Evolutionary conservation across 169 alveolate species (phyloP).

Genomic region (Perkinsus marinus): DNA sequence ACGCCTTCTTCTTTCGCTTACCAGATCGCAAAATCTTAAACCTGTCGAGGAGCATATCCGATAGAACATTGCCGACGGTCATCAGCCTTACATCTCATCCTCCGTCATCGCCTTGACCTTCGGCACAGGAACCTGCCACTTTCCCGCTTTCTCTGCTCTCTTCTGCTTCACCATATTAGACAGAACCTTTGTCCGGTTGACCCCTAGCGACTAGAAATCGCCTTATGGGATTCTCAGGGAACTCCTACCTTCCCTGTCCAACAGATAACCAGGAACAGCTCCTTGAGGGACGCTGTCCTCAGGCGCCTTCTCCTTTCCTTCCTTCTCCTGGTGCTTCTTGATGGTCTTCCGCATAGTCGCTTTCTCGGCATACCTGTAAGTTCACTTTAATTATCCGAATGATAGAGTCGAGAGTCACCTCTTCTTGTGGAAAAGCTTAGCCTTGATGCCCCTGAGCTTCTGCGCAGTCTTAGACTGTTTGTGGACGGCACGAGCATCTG

Average conservation of each 20-base stretch:
- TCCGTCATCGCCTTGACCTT: constrained; percentile 83
- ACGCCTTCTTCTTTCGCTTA: constrained; percentile 83
- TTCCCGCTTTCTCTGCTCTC: constrained; percentile 97
- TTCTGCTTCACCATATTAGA: constrained; percentile 96
- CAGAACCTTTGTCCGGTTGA: constrained; percentile 41
- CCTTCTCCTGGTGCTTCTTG: constrained; percentile 81
- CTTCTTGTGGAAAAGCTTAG: constrained; percentile 86
- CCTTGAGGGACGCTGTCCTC: constrained; percentile 73
- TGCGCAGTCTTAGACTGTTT: constrained; percentile 80
- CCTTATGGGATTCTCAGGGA: constrained; percentile 44
- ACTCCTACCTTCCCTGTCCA: constrained; percentile 91
- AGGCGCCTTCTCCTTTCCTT: constrained; percentile 64
- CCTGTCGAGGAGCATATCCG: constrained; percentile 28
- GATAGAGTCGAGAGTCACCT: neutral
- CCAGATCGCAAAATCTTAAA: constrained; percentile 82
- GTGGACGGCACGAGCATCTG: constrained; percentile 77
- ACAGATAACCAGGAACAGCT: constrained; percentile 94
- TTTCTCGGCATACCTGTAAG: neutral
- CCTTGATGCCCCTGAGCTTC: constrained; percentile 86
- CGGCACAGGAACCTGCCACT: constrained; percentile 98
- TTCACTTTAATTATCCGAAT: no score
- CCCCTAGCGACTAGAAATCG: neutral
- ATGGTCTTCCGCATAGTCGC: constrained; percentile 9
- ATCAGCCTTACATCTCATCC: constrained; percentile 56
- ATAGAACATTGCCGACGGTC: no score